A percentile compares a stretch with the other conserved stretches of the same genome.
Evolutionary conservation across 208 protist species (phyloP).

Genomic region (Trypanosoma conorhini): DNA sequence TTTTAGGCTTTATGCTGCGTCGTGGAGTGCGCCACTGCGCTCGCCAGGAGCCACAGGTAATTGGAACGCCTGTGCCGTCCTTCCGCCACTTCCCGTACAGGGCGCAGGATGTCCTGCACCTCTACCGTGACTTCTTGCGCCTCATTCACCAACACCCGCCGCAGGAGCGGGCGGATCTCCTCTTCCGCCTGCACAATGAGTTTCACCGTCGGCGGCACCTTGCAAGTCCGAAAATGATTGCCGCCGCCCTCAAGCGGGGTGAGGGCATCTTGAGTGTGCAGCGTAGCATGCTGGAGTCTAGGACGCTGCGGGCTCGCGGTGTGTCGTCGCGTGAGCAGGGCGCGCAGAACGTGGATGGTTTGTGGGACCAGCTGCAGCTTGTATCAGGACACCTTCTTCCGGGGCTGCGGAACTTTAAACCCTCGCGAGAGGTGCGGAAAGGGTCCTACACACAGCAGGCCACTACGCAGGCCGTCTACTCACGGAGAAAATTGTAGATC

Average conservation of each 20-base stretch:
- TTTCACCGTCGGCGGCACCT: conserved; percentile 74
- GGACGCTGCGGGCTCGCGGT: conserved; percentile 26
- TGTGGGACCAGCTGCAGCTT: conserved; percentile 76
- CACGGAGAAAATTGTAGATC: conserved; percentile 32
- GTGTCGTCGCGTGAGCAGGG: conserved; percentile 43
- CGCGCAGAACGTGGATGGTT: conserved; percentile 64
- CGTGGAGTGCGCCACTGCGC: neutral
- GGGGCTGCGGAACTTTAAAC: conserved; percentile 56
- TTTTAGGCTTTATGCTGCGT: conserved; percentile 25
- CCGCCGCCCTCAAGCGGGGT: conserved; percentile 61
- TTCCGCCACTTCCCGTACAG: conserved; percentile 75
- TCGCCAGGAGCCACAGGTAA: conserved; percentile 46
- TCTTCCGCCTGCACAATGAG: conserved; percentile 81
- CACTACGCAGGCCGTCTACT: conserved; percentile 50
- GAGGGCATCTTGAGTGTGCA: conserved; percentile 74
- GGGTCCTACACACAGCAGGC: conserved; percentile 50
- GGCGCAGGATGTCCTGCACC: conserved; percentile 60
- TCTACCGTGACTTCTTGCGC: conserved; percentile 81
- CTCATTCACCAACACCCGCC: conserved; percentile 76
- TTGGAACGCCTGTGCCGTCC: conserved; percentile 71
- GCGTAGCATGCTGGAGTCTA: conserved; percentile 50
- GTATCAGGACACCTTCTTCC: conserved; percentile 71
- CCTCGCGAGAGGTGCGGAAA: conserved; percentile 37
- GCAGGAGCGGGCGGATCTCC: conserved; percentile 64
- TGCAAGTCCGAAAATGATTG: conserved; percentile 54